These are phyloP conservation scores for Blepharisma stoltei DNA, from an alignment of 73 alveolate genomes.

Conservation along the genomic window DNA sequence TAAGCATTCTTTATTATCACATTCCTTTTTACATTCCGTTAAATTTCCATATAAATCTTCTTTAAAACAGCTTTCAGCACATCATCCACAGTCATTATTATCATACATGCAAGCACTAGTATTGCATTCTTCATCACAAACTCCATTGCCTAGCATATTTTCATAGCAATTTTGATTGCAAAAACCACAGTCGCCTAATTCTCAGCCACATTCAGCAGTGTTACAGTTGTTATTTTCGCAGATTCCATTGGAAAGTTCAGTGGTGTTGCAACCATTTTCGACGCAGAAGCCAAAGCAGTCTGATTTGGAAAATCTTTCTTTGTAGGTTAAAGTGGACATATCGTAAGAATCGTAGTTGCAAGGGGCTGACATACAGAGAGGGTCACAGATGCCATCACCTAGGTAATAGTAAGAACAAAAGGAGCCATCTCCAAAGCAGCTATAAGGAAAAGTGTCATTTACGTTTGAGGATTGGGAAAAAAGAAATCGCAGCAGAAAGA, in stretches of 20 bases:
- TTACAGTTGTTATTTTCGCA: neutral
- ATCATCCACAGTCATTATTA: conserved; percentile 21
- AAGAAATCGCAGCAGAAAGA: too few species aligned
- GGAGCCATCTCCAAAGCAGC: too few species aligned
- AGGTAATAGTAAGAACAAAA: neutral
- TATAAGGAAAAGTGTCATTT: too few species aligned
- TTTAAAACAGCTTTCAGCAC: conserved; percentile 16
- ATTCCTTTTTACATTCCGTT: neutral
- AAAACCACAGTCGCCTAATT: conserved; percentile 23
- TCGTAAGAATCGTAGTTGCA: conserved; percentile 7
- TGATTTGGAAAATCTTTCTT: neutral
- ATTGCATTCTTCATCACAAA: neutral
- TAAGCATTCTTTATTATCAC: conserved; percentile 3
- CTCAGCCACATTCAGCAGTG: conserved; percentile 12
- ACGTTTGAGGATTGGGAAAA: too few species aligned
- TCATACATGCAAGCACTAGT: conserved; percentile 12
- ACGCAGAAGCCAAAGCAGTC: conserved; percentile 6
- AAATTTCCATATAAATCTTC: neutral
- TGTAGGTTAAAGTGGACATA: neutral
- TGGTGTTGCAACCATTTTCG: neutral
- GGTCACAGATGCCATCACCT: conserved; percentile 14
- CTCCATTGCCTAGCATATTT: neutral
- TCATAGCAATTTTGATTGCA: neutral
- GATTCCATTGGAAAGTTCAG: neutral
- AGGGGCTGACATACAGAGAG: neutral